Percentiles rank a stretch among this genome's conserved stretches.
Conservation (phyloP, 2,329 filamentous ascomycete genomes). For the Aspergillus oerlinghausenensis region DNA sequence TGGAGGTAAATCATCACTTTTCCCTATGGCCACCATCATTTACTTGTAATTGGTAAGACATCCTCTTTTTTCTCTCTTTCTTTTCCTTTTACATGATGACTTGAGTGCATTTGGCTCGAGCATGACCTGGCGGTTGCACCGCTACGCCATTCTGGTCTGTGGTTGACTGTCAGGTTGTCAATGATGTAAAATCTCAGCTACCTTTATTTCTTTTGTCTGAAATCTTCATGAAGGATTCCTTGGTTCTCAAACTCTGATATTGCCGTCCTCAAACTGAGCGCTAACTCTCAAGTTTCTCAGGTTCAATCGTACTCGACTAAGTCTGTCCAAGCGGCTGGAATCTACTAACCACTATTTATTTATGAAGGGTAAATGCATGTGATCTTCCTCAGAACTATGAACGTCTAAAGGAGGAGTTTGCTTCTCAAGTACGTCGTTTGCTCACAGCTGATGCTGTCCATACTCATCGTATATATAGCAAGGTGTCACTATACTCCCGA, state of each 20-base stretch:
- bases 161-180: constrained; percentile 62
- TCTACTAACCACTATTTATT: neutral
- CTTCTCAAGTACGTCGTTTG: constrained; percentile 69
- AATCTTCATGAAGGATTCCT: constrained; percentile 58
- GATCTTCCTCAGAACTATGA: constrained; percentile 88
- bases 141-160: constrained; percentile 72
- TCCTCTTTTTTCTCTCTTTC: constrained; percentile 4
- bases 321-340: neutral
- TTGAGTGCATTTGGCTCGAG: constrained; percentile 99
- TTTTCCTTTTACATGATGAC: constrained; percentile 71
- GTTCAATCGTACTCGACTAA: neutral
- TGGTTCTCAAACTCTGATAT: neutral
- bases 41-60: constrained; percentile 29
- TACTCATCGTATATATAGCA: constrained; percentile 56
- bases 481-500: constrained; percentile 80
- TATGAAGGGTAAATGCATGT: constrained; percentile 62
- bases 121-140: constrained; percentile 62
- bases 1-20: constrained; percentile 63
- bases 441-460: constrained; percentile 29
- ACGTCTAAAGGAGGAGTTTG: constrained; percentile 73
- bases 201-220: constrained; percentile 91
- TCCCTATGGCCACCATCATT: constrained; percentile 1
- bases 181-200: constrained; percentile 99
- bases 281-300: neutral
- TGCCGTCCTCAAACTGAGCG: neutral